Base-by-base conservation (phyloP, 2,329 filamentous ascomycete genomes). In the Fusarium albidum region DNA sequence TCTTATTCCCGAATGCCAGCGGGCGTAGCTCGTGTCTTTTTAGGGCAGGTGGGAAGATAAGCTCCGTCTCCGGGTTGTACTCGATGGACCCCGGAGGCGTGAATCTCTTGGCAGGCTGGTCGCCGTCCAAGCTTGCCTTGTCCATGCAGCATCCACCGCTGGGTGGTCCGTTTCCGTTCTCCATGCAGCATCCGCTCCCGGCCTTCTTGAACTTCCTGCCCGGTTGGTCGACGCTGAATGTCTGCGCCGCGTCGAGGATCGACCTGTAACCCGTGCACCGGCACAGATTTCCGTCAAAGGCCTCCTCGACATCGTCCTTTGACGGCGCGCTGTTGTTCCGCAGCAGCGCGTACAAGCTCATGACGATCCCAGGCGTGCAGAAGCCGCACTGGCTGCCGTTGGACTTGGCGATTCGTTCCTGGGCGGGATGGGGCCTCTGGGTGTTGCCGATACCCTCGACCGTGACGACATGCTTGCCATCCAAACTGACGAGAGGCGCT, bases 401-500 rank as follows among this genome's bases (percentile, higher is more conserved):
- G 27, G 89, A 85, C 74, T 90, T 90, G 14, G 95, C 94, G 66
- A 99, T 90, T 40, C 95, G 84, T 76, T 98, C 92, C 71, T 98
- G 95, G 4, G 89, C 81, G 3, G 94, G 91, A 77, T 99, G 95
- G 6, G 95, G 95, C 34, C 82, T 85, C 72, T 95, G 89, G 25
- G 91, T 87, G 71, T 89, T 91, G 10, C 95, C 95, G 67, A 99
- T 97, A 7, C 95, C 95, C 75, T 99, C 95, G 33, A 99, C 88
- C 4, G 95, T 99, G 70, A 99, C 93, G 68, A 98, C 92, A 82
- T 99, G 95, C 73, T 99, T 99, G 37, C 95, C 95, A 72, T 98
- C 95, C 35, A 98, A 84, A 67, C 92, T 96, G 63, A 92, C 90
- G 39, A 99, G 82, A 7, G 95, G 95, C 10, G 95, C 94, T 45